Conservation (phyloP, 2,329 filamentous ascomycete genomes). For the Ustulina deusta region DNA sequence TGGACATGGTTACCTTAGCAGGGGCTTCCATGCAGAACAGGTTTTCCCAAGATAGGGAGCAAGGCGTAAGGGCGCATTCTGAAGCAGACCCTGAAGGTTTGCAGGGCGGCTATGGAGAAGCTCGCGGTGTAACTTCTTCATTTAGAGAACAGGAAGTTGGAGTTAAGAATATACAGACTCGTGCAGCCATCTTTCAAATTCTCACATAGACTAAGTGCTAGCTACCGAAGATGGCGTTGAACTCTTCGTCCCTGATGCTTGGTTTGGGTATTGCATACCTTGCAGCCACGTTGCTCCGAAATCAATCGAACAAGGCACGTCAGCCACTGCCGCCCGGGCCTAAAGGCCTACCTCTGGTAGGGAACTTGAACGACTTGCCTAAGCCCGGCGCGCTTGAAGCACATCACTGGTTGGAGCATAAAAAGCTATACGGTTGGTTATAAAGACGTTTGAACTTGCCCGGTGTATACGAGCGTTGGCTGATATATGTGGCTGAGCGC, state of each 20-base stretch:
- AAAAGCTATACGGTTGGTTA: constrained; percentile 49
- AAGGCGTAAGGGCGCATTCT: background rate
- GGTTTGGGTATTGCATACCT: constrained; percentile 19
- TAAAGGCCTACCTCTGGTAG: constrained; percentile 59
- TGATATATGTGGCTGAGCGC: constrained; percentile 12
- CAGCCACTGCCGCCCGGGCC: constrained; percentile 61
- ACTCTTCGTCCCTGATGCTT: constrained; percentile 8
- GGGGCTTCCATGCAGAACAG: constrained; percentile 13
- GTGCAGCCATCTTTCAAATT: constrained; percentile 12
- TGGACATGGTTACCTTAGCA: constrained; percentile 16
- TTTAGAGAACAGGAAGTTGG: constrained; percentile 11
- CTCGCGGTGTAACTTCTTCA: constrained; percentile 4
- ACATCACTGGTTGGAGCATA: constrained; percentile 57
- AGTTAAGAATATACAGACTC: constrained; percentile 12
- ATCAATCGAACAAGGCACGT: constrained; percentile 11
- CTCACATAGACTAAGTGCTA: constrained; percentile 4
- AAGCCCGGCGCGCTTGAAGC: constrained; percentile 52
- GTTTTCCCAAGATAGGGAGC: background rate
- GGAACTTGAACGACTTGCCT: constrained; percentile 65
- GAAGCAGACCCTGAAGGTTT: background rate
- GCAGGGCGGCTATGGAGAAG: constrained; percentile 3
- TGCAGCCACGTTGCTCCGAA: constrained; percentile 20
- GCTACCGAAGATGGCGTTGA: constrained; percentile 12
- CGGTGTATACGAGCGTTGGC: constrained; percentile 14
- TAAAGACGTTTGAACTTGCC: constrained; percentile 1